These are phyloP conservation scores for Lepiota brunneoincarnata DNA, from an alignment of 768 basidiomycete genomes.

Conservation along the genomic window DNA sequence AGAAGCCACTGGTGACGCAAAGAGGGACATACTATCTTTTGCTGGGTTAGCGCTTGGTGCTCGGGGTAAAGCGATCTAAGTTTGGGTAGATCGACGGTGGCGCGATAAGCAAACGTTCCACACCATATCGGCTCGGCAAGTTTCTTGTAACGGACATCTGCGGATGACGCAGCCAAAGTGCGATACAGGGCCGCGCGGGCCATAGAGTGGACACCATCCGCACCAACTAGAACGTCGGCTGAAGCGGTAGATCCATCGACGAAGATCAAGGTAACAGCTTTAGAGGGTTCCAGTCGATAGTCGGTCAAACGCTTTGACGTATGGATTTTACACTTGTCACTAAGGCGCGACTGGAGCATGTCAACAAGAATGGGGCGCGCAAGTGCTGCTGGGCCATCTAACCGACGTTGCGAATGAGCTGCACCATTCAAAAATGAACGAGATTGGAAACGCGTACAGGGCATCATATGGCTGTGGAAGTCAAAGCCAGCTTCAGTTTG, in stretches of 20 bases:
- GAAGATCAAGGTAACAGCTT: slow-evolving; percentile 21
- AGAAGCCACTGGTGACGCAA: not conserved
- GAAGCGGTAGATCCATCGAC: slow-evolving; percentile 21
- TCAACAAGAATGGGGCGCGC: slow-evolving; percentile 63
- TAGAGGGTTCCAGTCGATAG: slow-evolving; percentile 31
- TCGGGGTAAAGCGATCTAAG: slow-evolving; percentile 10
- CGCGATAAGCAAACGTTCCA: slow-evolving; percentile 31
- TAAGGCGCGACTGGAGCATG: slow-evolving; percentile 42
- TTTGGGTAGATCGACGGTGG: slow-evolving; percentile 24
- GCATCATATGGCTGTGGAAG: slow-evolving; percentile 11
- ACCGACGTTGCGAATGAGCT: too few relatives aligned
- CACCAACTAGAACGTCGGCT: slow-evolving; percentile 33
- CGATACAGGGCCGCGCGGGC: slow-evolving; percentile 10
- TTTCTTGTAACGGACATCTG: too few relatives aligned
- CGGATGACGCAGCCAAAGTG: too few relatives aligned
- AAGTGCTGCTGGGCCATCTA: too few relatives aligned
- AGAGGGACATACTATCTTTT: slow-evolving; percentile 17
- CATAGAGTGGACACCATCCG: slow-evolving; percentile 15
- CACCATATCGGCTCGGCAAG: slow-evolving; percentile 26
- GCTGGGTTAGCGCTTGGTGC: slow-evolving; percentile 7
- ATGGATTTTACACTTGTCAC: slow-evolving; percentile 34
- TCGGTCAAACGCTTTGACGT: slow-evolving; percentile 48
- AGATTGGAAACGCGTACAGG: not conserved
- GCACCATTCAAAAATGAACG: too few relatives aligned
- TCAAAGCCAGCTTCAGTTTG: slow-evolving; percentile 17